Conservation (phyloP, 495 filamentous ascomycete species). For the Aspergillus heteromorphus region DNA sequence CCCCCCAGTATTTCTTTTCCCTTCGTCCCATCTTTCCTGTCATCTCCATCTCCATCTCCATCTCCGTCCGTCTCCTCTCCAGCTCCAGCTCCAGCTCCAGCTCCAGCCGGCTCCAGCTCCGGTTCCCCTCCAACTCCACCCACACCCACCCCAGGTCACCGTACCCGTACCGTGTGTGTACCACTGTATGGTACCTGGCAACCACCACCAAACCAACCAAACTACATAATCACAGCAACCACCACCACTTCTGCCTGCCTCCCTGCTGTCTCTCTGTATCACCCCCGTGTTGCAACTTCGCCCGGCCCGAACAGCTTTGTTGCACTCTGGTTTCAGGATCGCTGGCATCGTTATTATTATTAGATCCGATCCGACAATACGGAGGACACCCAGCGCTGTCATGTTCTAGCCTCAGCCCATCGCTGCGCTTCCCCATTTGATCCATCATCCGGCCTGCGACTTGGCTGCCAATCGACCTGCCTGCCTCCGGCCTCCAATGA, state of each 20-base stretch:
- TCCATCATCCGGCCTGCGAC: constrained; percentile 16
- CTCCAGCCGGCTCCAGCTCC: background rate
- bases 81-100: background rate
- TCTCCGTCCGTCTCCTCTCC: background rate
- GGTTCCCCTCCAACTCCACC: background rate
- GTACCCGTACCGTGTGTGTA: no score
- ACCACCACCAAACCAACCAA: no score
- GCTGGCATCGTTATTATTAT: constrained; percentile 5
- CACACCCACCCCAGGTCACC: background rate
- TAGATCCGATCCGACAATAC: no score
- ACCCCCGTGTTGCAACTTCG: constrained; percentile 5
- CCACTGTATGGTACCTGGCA: no score
- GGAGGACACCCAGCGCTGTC: no score
- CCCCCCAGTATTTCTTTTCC: background rate
- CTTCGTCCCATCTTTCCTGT: background rate
- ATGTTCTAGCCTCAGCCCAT: constrained; percentile 15
- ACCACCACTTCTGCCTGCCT: no score
- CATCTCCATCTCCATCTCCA: no score
- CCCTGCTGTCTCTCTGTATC: constrained; percentile 12
- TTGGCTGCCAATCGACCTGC: constrained; percentile 7
- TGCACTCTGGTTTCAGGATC: no score
- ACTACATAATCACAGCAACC: no score
- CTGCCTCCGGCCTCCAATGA: constrained; percentile 10
- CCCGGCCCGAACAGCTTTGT: constrained; percentile 5
- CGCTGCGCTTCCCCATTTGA: constrained; percentile 13